phyloP scores from a whole-genome alignment of 768 basidiomycete species.

The Phanerodontia chrysosporium region DNA sequence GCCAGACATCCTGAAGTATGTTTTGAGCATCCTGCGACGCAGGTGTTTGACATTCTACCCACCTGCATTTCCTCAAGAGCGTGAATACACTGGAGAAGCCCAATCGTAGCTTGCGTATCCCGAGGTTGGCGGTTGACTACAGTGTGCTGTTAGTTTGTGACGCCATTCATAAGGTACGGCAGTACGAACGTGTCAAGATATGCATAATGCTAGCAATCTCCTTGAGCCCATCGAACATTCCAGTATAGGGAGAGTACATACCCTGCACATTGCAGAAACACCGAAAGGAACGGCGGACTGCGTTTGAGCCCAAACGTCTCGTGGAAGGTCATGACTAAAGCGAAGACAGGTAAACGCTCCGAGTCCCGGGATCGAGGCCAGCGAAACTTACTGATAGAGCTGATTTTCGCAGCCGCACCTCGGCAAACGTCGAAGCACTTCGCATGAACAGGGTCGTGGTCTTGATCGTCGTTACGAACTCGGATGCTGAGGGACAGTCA shows the following conservation, averaged over 20 bases:
- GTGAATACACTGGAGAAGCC: constrained; percentile 58
- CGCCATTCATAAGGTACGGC: constrained; percentile 13
- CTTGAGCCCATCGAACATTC: not conserved
- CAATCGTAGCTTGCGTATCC: constrained; percentile 63
- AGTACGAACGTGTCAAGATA: constrained; percentile 59
- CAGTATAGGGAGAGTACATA: constrained; percentile 31
- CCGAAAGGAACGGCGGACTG: constrained; percentile 61
- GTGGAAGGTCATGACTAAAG: constrained; percentile 51
- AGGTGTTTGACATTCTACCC: constrained; percentile 18
- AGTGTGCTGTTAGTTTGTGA: constrained; percentile 2
- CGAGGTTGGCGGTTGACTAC: constrained; percentile 69
- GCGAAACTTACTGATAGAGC: constrained; percentile 50
- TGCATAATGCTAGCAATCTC: constrained; percentile 66
- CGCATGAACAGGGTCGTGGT: constrained; percentile 40
- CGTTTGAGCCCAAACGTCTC: constrained; percentile 58
- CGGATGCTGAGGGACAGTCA: not conserved
- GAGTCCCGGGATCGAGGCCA: too few species aligned
- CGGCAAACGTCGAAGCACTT: constrained; percentile 76
- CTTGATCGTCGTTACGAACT: not conserved
- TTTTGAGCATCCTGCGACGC: not conserved
- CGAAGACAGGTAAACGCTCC: not conserved
- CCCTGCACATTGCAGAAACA: constrained; percentile 70
- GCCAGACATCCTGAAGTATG: constrained; percentile 58
- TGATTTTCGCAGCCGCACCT: constrained; percentile 67
- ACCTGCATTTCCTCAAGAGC: constrained; percentile 70